Percentiles rank a stretch among this genome's conserved stretches.
phyloP scores from a whole-genome alignment of 2,329 filamentous ascomycete species.

The Diaporthe aspalathi region DNA sequence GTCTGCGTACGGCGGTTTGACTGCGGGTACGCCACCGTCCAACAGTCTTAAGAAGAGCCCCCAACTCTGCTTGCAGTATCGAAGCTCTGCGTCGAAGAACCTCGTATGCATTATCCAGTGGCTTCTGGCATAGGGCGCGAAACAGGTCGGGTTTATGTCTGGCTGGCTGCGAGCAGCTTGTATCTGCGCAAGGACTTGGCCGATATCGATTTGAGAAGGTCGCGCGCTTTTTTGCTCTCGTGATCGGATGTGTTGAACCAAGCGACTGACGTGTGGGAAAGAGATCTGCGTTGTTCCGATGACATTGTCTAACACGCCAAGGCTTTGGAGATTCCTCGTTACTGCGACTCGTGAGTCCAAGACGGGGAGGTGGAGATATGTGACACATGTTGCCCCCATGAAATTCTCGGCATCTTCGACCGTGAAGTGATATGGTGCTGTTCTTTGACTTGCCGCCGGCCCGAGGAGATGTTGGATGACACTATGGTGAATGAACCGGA shows the following conservation, averaged over 20 bases:
- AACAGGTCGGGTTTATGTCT: not conserved
- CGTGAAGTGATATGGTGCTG: constrained; percentile 9
- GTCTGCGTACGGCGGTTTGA: not conserved
- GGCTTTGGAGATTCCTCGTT: not conserved
- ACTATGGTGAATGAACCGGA: constrained; percentile 34
- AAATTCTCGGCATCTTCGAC: constrained; percentile 9
- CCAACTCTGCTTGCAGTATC: not conserved
- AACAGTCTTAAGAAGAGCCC: not conserved
- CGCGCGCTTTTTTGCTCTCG: not conserved
- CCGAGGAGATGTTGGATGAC: constrained; percentile 21
- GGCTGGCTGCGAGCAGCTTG: not conserved
- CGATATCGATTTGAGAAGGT: not conserved
- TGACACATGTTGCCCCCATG: constrained; percentile 18
- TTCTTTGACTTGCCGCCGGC: not conserved
- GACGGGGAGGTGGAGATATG: constrained; percentile 9
- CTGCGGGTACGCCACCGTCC: not conserved
- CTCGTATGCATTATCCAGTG: not conserved
- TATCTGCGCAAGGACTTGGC: not conserved
- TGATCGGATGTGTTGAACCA: not conserved
- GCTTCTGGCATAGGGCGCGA: not conserved
- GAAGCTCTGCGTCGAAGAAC: not conserved
- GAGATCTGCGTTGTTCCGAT: not conserved
- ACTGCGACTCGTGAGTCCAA: not conserved
- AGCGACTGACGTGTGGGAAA: not conserved
- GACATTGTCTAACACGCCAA: not conserved